Percentiles rank a stretch among this genome's conserved stretches.
Conservation (phyloP, 2,329 filamentous ascomycete species). For the Colletotrichum sp. region DNA sequence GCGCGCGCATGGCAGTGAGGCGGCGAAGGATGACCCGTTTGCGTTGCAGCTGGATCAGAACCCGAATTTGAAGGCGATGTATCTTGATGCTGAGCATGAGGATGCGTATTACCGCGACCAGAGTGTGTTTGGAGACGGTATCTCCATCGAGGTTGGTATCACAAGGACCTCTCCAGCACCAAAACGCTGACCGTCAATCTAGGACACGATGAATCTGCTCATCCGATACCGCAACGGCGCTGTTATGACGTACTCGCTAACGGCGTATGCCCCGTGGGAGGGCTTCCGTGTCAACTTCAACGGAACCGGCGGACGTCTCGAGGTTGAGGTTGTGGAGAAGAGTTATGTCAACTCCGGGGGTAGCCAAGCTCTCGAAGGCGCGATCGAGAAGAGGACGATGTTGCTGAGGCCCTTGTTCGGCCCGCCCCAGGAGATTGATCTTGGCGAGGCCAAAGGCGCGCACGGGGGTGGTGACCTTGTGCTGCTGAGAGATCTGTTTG, state of each 20-base stretch:
- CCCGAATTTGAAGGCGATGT: slow-evolving; percentile 60
- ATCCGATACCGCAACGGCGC: slow-evolving; percentile 62
- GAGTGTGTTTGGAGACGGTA: slow-evolving; percentile 66
- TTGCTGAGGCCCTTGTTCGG: slow-evolving; percentile 59
- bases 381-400: slow-evolving; percentile 53
- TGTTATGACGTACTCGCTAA: slow-evolving; percentile 63
- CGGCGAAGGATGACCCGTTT: slow-evolving; percentile 60
- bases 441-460: slow-evolving; percentile 56
- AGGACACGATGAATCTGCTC: slow-evolving; percentile 65
- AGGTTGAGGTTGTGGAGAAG: slow-evolving; percentile 67
- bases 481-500: slow-evolving; percentile 62
- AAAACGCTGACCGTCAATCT: accelerated
- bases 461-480: slow-evolving; percentile 66
- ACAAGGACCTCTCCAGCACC: accelerated
- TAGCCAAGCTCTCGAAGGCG: slow-evolving; percentile 59
- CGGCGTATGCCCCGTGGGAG: slow-evolving; percentile 68
- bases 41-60: slow-evolving; percentile 60
- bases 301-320: slow-evolving; percentile 61
- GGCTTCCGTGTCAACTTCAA: slow-evolving; percentile 64
- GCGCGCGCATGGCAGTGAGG: slow-evolving; percentile 54
- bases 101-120: slow-evolving; percentile 67
- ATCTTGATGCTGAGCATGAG: slow-evolving; percentile 67
- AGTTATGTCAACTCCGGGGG: slow-evolving; percentile 67
- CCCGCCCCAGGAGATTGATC: slow-evolving; percentile 59
- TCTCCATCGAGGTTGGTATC: slow-evolving; percentile 56